Evolutionary conservation across 2,329 filamentous ascomycete species (phyloP).

Genomic region (Fusarium praegraminearum): DNA sequence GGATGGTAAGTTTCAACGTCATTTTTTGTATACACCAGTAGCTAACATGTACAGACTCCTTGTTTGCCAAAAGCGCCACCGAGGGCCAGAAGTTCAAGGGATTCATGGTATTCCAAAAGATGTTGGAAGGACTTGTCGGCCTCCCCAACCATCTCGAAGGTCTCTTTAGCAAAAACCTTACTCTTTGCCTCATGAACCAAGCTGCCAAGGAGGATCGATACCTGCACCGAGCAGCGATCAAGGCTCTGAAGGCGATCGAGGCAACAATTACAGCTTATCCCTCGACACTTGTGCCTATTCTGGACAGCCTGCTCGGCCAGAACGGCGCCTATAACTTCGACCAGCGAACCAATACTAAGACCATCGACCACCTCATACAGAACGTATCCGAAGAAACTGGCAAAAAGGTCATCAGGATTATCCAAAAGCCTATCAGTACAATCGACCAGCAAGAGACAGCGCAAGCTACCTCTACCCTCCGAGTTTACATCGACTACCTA

Average conservation of each 20-base stretch:
- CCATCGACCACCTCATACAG: constrained; percentile 78
- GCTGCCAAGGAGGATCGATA: constrained; percentile 81
- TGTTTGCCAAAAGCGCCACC: constrained; percentile 85
- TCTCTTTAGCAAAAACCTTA: constrained; percentile 86
- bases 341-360: constrained; percentile 85
- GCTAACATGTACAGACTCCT: constrained; percentile 66
- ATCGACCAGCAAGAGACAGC: constrained; percentile 46
- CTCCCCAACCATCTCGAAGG: constrained; percentile 61
- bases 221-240: constrained; percentile 81
- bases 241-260: constrained; percentile 79
- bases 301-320: constrained; percentile 76
- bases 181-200: constrained; percentile 86
- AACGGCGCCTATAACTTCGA: constrained; percentile 85
- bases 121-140: constrained; percentile 68
- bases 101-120: constrained; percentile 85
- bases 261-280: constrained; percentile 71
- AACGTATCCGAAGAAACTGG: constrained; percentile 69
- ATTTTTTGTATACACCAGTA: background rate
- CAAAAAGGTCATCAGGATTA: constrained; percentile 62
- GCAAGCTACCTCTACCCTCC: constrained; percentile 54
- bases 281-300: constrained; percentile 68
- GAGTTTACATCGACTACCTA: constrained; percentile 66
- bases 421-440: constrained; percentile 58
- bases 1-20: constrained; percentile 74
- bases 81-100: constrained; percentile 93